Base-by-base conservation (phyloP, 2,329 filamentous ascomycete species). In the Botryotinia convoluta region DNA sequence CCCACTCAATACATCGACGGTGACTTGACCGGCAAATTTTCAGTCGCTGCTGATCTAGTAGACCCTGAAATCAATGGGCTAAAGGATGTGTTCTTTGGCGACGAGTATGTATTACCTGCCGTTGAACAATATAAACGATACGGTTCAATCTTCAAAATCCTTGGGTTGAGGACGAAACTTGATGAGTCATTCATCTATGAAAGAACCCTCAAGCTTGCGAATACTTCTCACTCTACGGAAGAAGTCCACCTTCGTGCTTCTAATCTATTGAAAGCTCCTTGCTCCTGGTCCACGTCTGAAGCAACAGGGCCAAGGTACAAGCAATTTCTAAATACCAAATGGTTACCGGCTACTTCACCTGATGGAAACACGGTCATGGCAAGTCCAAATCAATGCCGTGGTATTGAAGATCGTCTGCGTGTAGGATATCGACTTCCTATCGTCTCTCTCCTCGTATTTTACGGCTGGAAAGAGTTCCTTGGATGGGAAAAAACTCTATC, bases 101-200 rank as follows among this genome's bases (percentile, higher is more conserved):
- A 80, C 8, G 80, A 81, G 71, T 73, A 76, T 71, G 71, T 78
- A 35, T 37, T 76, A 42, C 80, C 80, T 51, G 48, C 71, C 7
- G 54, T 39, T 26, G 48, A 59, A 1, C 78, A 79, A 63, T 76
- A 76, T 29, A 18, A 37, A 22, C 42, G 75, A 16, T 78, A 77
- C 32, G 68, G 67, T 10, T 44, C 35, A 14, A 74, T 72, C 14
- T 75, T 81, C 57, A 74, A 61, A 35, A 62, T 20, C 6, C 76
- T 74, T 67, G 77, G 78, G 4, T 62, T 80, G n/a, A 78, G 77
- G 60, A 71, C 64, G 4, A 35, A 29, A 12, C 44, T 79, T 6
- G 77, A 79, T 65, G 74, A 78, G 64, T 61, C 42, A 4, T n/a
- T 79, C 16, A 44, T 76, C 22, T 44, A 69, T 18, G 42, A 74